Conservation (phyloP, 176 grass and related monocot species). For the Ampelocalamus luodianensis region DNA sequence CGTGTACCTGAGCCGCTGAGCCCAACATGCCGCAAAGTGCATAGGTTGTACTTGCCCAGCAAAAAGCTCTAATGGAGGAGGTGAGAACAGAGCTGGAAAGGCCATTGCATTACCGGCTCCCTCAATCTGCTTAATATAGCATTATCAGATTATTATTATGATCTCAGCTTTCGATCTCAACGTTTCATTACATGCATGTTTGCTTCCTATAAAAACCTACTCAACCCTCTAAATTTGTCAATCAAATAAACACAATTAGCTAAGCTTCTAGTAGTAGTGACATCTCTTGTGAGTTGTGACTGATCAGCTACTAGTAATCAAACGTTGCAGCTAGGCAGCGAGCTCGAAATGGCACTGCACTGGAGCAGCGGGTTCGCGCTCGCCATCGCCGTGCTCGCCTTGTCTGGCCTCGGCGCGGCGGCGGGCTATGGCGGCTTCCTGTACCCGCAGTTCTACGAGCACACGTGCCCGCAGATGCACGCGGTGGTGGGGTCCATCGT, state of each 20-base stretch:
- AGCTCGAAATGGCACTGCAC: constrained; percentile 26
- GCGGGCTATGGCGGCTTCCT: constrained; percentile 38
- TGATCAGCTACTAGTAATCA: background rate
- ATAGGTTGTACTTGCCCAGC: constrained; percentile 69
- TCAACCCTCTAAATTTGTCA: background rate
- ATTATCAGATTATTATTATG: background rate
- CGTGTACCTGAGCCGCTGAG: background rate
- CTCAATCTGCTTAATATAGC: constrained; percentile 36
- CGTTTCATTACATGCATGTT: background rate
- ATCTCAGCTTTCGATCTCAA: constrained; percentile 21
- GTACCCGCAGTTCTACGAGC: constrained; percentile 75
- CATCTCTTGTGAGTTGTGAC: background rate
- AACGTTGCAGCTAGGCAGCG: background rate
- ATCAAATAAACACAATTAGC: constrained; percentile 8
- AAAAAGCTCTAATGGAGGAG: constrained; percentile 43
- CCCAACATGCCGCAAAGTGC: constrained; percentile 36
- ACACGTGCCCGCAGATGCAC: constrained; percentile 73
- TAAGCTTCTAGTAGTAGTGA: background rate
- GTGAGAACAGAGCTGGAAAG: constrained; percentile 54
- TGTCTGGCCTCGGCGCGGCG: constrained; percentile 26
- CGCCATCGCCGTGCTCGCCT: constrained; percentile 9
- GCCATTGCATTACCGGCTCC: constrained; percentile 45
- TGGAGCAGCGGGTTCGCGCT: constrained; percentile 39
- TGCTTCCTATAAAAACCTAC: constrained; percentile 34
- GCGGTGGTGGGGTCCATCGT: constrained; percentile 63